Evolutionary conservation across 305 asterid genomes (phyloP), one percentile per base, ranked within the genome.

Genomic region (Solanum hybrid): DNA sequence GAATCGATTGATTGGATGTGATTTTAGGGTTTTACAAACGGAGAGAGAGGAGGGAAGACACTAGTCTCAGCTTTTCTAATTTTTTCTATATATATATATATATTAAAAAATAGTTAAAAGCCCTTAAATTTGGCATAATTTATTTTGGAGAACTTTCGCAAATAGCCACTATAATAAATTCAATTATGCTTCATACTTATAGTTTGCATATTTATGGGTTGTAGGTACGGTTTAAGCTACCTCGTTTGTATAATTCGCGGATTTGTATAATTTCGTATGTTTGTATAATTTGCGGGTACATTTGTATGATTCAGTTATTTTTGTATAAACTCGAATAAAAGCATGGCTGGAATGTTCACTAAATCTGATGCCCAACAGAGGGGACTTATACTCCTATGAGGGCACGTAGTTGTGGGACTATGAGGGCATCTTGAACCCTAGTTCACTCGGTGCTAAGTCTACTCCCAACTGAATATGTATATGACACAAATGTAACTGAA

Each of bases 11-110:
- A 73, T 88, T 81, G 87, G 78, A 31, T 87, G 24, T 86, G 32
- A 87, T 69, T 51, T 90, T 90, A 90, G 92, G 92, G 92, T 90
- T 90, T 90, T 90, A 88, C 90, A 87, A 80, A 29, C 26, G 35
- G 32, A 87, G 26, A 89, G 64, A 75, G 89, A 7, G 12, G 34
- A 22, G 71, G 86, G 66, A 38, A 79, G 66, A 56, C 66, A 56
- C n/a, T 56, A 51, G 86, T 79, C 86, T 79, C 38, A 79, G 32
- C 85, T 78, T 78, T 75, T 75, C 79, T 75, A 73, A 66, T 6
- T 22, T 51, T 40, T 6, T 56, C 4, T 56, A 17, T 56, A 56
- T 56, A 51, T 51, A 51, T 22, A 60, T 51, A 51, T 40, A 40
- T 40, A 40, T 40, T 40, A 40, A 40, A 40, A 40, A 40, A 40